Conservation (phyloP, 495 filamentous ascomycete species). For the Neurospora pannonica region DNA sequence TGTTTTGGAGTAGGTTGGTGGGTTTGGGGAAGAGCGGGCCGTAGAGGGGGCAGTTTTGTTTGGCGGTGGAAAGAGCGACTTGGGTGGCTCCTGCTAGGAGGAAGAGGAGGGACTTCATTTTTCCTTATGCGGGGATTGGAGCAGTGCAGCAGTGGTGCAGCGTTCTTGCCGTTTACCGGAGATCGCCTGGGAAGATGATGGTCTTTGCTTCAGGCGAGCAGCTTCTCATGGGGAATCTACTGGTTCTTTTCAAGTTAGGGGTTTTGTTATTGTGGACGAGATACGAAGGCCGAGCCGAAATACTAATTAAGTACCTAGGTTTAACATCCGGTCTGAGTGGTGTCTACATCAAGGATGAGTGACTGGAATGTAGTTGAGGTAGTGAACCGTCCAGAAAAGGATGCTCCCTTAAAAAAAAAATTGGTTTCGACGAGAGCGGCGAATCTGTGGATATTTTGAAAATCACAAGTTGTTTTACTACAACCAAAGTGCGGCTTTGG, state of each 20-base stretch:
- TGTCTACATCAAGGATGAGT: background rate
- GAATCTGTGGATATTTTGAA: background rate
- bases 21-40: conserved; percentile 38
- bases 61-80: conserved; percentile 10
- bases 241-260: background rate
- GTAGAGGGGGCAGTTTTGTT: conserved; percentile 36
- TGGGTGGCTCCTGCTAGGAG: background rate
- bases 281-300: no score
- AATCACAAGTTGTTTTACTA: background rate
- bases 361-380: background rate
- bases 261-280: background rate
- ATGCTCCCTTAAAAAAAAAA: background rate
- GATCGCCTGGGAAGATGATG: background rate
- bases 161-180: background rate
- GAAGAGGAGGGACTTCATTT: background rate
- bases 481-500: background rate
- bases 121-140: background rate
- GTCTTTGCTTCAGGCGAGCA: background rate
- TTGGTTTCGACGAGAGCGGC: background rate
- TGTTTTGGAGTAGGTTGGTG: conserved; percentile 20
- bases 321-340: background rate
- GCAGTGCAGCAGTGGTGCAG: background rate
- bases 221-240: background rate
- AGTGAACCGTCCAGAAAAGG: background rate
- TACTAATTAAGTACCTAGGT: background rate